These are phyloP conservation scores for Salmacisia buchloeana DNA, from an alignment of 1,284 basidiomycete genomes.

Conservation along the genomic window DNA sequence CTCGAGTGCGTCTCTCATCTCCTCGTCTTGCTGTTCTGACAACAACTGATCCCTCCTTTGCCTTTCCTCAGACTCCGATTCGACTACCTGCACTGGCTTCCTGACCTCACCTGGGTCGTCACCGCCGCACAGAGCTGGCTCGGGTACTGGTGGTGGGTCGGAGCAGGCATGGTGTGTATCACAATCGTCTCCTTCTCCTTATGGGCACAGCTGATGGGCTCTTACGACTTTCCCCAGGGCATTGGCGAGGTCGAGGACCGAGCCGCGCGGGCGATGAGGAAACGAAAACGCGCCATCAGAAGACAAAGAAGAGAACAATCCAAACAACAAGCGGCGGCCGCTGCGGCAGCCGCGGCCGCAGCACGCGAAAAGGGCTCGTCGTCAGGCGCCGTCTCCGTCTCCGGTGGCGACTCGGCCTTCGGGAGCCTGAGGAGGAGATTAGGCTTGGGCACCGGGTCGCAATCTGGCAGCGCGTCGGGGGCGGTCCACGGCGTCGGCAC, in stretches of 20 bases:
- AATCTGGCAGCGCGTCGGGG: background rate
- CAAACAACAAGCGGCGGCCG: constrained; percentile 30
- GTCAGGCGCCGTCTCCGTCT: constrained; percentile 15
- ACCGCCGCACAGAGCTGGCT: constrained; percentile 51
- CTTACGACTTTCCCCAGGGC: constrained; percentile 17
- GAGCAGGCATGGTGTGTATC: constrained; percentile 40
- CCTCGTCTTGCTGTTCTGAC: background rate
- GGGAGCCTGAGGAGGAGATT: constrained; percentile 4
- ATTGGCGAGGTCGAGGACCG: constrained; percentile 50
- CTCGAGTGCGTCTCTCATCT: constrained; percentile 18
- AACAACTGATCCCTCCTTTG: background rate
- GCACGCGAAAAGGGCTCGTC: constrained; percentile 24
- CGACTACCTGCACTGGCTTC: constrained; percentile 48
- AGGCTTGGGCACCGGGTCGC: background rate
- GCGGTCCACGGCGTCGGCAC: no score
- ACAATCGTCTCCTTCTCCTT: background rate
- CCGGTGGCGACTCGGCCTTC: constrained; percentile 14
- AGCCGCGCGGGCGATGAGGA: constrained; percentile 26
- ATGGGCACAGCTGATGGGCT: background rate
- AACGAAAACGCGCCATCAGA: constrained; percentile 13
- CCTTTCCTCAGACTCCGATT: constrained; percentile 26
- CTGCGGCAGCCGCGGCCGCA: constrained; percentile 22
- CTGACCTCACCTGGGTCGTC: constrained; percentile 43
- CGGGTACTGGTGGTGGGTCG: constrained; percentile 51
- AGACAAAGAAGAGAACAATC: constrained; percentile 9